Base-by-base conservation (phyloP, 2,329 filamentous ascomycete species). In the Mycosphaerella sp. region DNA sequence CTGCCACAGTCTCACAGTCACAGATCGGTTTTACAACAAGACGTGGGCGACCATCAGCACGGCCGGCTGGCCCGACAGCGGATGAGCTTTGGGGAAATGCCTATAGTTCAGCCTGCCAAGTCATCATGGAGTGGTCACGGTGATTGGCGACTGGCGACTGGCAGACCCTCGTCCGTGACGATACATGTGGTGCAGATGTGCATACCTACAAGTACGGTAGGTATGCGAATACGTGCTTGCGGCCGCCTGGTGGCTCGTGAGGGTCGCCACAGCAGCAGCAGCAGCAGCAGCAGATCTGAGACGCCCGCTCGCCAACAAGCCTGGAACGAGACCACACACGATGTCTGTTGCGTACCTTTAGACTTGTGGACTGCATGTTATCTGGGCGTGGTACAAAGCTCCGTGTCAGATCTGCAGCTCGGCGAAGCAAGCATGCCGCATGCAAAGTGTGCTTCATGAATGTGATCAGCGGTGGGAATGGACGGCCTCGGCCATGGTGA, bases 371-470 rank as follows among this genome's bases (percentile, higher is more conserved):
- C 43, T 49, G 54, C 49, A 25, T 25, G 21, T 25, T 25, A 25
- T 52, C 52, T 54, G 42, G 47, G 43, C 39, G 56, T 56, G 16
- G 54, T 54, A 57, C 56, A 49, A 59, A 47, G 53, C 53, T 37
- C 49, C 51, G 56, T 56, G 56, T 54, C 56, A 54, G 56, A 52
- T 53, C 54, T 50, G 54, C 56, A 57, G 54, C 53, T 49, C 49
- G 53, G 48, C 53, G 50, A 47, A 48, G 53, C 53, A 53, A 50
- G 50, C 53, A 52, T 45, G 42, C 44, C 47, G 50, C 53, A 52
- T 45, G 42, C 44, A 49, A 54, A 41, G 50, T n/a, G 16, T 47
- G 42, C 43, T 16, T 34, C 49, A 42, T 41, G 18, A 43, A 45
- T 28, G 17, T 36, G 43, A 44, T 35, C 30, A 48, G 39, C 39